Percentiles rank a stretch among this genome's conserved stretches.
Evolutionary conservation across 495 filamentous ascomycete genomes (phyloP).

Genomic region (Oidiodendron maius): DNA sequence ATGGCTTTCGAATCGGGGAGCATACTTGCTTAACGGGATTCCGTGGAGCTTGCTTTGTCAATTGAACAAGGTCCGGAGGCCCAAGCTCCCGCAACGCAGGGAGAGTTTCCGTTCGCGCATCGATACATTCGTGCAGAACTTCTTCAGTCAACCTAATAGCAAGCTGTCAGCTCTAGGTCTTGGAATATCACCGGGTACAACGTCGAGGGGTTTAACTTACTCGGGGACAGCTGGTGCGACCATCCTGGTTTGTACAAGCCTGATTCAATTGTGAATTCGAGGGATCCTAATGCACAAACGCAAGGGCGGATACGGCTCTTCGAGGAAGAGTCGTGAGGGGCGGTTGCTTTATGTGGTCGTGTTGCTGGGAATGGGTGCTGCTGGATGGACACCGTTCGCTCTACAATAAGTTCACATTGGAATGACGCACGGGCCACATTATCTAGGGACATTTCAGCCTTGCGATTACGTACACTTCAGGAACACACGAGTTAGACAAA

Average conservation of each 20-base stretch:
- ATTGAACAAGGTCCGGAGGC: constrained; percentile 90
- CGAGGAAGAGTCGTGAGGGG: not conserved
- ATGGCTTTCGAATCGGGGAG: constrained; percentile 6
- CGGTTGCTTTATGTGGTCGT: not conserved
- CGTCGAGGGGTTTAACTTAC: constrained; percentile 42
- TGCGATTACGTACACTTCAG: not conserved
- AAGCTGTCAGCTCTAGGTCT: not conserved
- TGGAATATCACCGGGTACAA: constrained; percentile 9
- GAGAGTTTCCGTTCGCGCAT: constrained; percentile 82
- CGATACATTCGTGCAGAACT: constrained; percentile 78
- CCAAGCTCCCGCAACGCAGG: constrained; percentile 83
- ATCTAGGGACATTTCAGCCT: not conserved
- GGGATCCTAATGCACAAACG: too few species aligned
- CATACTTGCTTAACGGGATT: constrained; percentile 58
- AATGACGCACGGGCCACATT: not conserved
- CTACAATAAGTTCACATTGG: too few species aligned
- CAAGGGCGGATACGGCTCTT: not conserved
- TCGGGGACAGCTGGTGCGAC: constrained; percentile 85
- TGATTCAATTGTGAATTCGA: not conserved
- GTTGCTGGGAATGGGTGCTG: not conserved
- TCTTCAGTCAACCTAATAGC: constrained; percentile 77
- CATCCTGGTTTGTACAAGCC: constrained; percentile 40
- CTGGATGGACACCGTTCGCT: too few species aligned
- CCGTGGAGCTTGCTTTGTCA: constrained; percentile 78
- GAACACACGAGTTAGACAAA: too few species aligned